A percentile compares a stretch with the other conserved stretches of the same genome.
Conservation (phyloP, 2,329 filamentous ascomycete genomes). For the Tothia fuscella region DNA sequence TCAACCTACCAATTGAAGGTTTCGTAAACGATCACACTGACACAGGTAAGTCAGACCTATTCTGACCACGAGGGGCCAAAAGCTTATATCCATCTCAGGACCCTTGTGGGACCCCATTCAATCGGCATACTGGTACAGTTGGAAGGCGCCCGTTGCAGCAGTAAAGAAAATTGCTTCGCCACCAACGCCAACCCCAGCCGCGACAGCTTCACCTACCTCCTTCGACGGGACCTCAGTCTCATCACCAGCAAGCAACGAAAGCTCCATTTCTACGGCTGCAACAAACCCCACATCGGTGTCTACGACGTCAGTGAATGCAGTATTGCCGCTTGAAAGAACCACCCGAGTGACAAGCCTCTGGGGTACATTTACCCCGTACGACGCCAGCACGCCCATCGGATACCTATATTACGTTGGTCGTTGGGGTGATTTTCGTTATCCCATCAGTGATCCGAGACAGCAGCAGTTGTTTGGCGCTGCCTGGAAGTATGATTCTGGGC, state of each 20-base stretch:
- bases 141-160: no score
- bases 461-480: slow-evolving; percentile 30
- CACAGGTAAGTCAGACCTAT: no score
- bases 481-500: slow-evolving; percentile 42
- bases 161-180: no score
- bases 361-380: slow-evolving; percentile 37
- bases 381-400: slow-evolving; percentile 33
- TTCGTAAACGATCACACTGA: slow-evolving; percentile 42
- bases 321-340: no score
- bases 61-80: no score
- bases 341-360: neutral
- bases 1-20: slow-evolving; percentile 41
- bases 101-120: slow-evolving; percentile 48
- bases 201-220: neutral
- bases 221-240: no score
- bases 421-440: slow-evolving; percentile 53
- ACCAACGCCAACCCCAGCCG: neutral
- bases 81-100: no score
- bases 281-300: no score
- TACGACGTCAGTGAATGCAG: no score
- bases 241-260: no score
- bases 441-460: slow-evolving; percentile 38
- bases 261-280: no score
- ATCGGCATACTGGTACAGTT: slow-evolving; percentile 45
- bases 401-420: slow-evolving; percentile 46